Percentiles rank a stretch among this genome's conserved stretches.
phyloP scores from a whole-genome alignment of 352 stramenopile species.

The Phytophthora idaei region DNA sequence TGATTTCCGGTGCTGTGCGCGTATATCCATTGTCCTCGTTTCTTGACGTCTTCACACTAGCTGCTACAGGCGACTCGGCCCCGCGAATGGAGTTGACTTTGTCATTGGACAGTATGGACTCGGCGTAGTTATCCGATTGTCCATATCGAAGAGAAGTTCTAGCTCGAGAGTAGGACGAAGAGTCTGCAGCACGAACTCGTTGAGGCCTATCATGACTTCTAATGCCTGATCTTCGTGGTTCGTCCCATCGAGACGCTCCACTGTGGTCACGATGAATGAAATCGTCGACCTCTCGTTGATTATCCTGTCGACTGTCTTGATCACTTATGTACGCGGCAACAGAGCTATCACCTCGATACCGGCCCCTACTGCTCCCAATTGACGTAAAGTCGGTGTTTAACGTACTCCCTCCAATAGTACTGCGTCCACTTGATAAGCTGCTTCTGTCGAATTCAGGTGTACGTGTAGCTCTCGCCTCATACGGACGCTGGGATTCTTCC shows the following conservation, averaged over 20 bases:
- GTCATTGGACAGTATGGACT: not conserved
- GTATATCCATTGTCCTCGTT: not conserved
- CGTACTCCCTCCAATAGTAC: not conserved
- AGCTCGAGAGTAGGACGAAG: not conserved
- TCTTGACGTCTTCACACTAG: not conserved
- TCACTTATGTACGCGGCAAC: conserved; percentile 1
- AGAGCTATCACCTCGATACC: not conserved
- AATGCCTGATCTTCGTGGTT: not conserved
- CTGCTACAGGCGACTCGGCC: conserved; percentile 7
- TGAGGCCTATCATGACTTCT: not conserved
- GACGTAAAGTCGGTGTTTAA: conserved; percentile 12
- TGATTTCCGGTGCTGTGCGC: not conserved
- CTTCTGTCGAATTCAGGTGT: conserved; percentile 2
- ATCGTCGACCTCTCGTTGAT: conserved; percentile 18
- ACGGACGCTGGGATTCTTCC: not conserved
- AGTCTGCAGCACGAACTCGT: not conserved
- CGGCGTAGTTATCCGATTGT: not conserved
- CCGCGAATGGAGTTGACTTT: conserved; percentile 26
- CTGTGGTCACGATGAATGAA: not conserved
- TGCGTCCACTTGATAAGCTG: conserved; percentile 11
- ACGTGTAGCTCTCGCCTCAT: not conserved
- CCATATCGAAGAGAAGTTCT: not conserved
- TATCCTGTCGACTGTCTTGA: conserved; percentile 12
- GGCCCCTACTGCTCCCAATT: conserved; percentile 1
- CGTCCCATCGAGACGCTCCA: not conserved